These are phyloP conservation scores for Fistulifera pelliculosa DNA, from an alignment of 108 stramenopile genomes.

Conservation along the genomic window DNA sequence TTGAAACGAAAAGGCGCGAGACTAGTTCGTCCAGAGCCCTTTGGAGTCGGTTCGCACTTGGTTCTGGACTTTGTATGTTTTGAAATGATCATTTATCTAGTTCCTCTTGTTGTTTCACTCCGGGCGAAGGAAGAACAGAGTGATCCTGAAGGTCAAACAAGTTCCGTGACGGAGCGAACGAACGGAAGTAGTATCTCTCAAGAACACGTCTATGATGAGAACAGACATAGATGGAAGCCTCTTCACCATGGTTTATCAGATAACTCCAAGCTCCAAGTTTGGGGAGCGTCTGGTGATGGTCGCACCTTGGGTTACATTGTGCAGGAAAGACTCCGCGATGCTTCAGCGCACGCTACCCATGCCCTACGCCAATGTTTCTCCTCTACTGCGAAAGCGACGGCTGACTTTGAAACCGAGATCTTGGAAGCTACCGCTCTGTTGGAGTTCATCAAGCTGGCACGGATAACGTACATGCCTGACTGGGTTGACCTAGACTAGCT, in stretches of 20 bases:
- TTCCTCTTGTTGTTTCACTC: slow-evolving; percentile 55
- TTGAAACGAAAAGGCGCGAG: slow-evolving; percentile 52
- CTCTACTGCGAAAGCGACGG: slow-evolving; percentile 28
- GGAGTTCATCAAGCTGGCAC: slow-evolving; percentile 54
- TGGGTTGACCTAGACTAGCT: slow-evolving; percentile 57
- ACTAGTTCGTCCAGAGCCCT: slow-evolving; percentile 23
- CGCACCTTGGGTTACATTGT: slow-evolving; percentile 44
- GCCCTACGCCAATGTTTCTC: slow-evolving; percentile 59
- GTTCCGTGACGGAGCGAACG: no score
- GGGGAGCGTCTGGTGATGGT: slow-evolving; percentile 39
- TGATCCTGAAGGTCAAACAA: no score
- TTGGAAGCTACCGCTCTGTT: slow-evolving; percentile 59
- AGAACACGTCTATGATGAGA: neutral
- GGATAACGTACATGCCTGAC: slow-evolving; percentile 57
- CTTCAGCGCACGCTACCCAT: slow-evolving; percentile 63
- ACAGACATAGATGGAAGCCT: slow-evolving; percentile 3
- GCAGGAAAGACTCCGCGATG: slow-evolving; percentile 62
- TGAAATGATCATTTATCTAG: slow-evolving; percentile 69
- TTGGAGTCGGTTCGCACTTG: slow-evolving; percentile 34
- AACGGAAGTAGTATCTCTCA: no score
- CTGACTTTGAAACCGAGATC: slow-evolving; percentile 70
- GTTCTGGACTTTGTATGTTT: slow-evolving; percentile 64
- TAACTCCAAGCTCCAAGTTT: slow-evolving; percentile 7
- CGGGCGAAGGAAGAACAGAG: slow-evolving; percentile 23
- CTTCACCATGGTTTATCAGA: neutral